Evolutionary conservation across 202 grass and related monocot species (phyloP).

Genomic region (Brachypodium distachyon): DNA sequence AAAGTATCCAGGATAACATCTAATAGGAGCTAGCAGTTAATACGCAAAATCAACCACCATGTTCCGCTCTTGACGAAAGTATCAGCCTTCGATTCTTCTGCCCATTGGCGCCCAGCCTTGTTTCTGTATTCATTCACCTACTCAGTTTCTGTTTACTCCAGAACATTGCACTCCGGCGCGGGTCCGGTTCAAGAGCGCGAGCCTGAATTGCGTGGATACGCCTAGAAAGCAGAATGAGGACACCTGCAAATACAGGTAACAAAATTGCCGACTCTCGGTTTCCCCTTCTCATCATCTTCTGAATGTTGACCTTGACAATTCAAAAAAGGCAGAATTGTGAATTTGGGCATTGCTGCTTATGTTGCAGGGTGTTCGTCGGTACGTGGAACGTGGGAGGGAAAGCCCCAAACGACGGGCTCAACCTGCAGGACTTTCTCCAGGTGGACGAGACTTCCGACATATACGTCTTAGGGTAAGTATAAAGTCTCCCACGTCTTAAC

Average conservation of each 20-base stretch:
- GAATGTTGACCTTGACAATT: not conserved
- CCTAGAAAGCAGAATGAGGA: slow-evolving; percentile 12
- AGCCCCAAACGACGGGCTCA: slow-evolving; percentile 54
- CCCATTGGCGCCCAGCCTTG: no score
- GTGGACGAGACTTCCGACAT: slow-evolving; percentile 80
- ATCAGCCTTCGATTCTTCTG: no score
- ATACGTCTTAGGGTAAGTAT: slow-evolving; percentile 80
- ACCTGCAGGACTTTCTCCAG: slow-evolving; percentile 75
- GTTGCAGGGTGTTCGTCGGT: slow-evolving; percentile 61
- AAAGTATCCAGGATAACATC: no score
- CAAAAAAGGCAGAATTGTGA: not conserved
- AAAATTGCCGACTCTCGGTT: not conserved
- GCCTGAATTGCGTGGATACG: slow-evolving; percentile 43
- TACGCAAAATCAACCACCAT: no score
- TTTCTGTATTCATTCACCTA: no score
- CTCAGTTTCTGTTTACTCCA: no score
- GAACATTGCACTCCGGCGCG: slow-evolving; percentile 23
- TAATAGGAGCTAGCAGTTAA: no score
- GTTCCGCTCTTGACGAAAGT: no score
- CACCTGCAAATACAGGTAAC: slow-evolving; percentile 50
- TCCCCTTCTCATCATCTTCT: not conserved
- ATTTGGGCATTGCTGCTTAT: not conserved
- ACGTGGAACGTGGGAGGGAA: slow-evolving; percentile 96
- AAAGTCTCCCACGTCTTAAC: no score
- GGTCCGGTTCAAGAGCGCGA: slow-evolving; percentile 57